phyloP scores from a whole-genome alignment of 352 stramenopile genomes.

The Plasmopara viticola region DNA sequence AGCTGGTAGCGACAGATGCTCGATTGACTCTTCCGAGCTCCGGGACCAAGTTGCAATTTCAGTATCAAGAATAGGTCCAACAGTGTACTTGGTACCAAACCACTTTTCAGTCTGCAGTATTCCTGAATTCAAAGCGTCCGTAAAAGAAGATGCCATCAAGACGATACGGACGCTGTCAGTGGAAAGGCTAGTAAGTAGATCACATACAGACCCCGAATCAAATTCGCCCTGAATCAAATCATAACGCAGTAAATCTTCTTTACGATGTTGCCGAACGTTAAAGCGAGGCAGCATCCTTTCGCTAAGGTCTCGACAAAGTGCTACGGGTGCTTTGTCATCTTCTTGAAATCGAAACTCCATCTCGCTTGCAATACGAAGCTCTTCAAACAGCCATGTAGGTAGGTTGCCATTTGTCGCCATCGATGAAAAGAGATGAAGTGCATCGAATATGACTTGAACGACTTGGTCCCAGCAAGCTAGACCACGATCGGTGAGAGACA shows the following conservation, averaged over 20 bases:
- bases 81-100: conserved; percentile 53
- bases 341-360: conserved; percentile 67
- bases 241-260: conserved; percentile 48
- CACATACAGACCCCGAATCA: conserved; percentile 15
- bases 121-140: conserved; percentile 8
- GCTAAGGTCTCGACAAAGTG: conserved; percentile 40
- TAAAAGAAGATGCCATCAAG: conserved; percentile 47
- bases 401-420: conserved; percentile 10
- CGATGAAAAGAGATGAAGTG: conserved; percentile 21
- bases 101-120: conserved; percentile 36
- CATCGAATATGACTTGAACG: conserved; percentile 42
- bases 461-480: conserved; percentile 41
- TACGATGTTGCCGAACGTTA: conserved; percentile 21
- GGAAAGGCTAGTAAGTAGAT: conserved; percentile 38
- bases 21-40: conserved; percentile 1
- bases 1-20: conserved; percentile 8
- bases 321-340: conserved; percentile 28
- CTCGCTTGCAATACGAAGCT: conserved; percentile 36
- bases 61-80: conserved; percentile 25
- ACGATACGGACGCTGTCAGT: conserved; percentile 53
- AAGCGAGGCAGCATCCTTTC: conserved; percentile 51
- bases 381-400: conserved; percentile 49
- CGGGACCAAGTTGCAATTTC: conserved; percentile 17
- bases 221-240: conserved; percentile 50
- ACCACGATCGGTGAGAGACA: conserved; percentile 41